These are phyloP conservation scores for Tetracentron sinense DNA, from an alignment of 164 flowering plant species.

Conservation along the genomic window DNA sequence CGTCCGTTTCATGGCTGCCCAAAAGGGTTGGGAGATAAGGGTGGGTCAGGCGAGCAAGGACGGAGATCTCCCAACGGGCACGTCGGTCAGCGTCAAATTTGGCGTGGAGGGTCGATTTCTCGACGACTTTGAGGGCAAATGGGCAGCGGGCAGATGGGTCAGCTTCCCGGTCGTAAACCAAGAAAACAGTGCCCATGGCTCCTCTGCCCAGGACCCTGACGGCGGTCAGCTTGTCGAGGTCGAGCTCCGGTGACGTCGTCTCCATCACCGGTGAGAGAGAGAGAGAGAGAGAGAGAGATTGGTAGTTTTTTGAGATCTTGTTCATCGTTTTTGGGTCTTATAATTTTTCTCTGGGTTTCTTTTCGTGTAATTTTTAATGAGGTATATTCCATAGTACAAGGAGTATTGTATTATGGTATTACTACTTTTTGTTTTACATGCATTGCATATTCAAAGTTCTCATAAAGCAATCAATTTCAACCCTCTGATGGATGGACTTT, in stretches of 20 bases:
- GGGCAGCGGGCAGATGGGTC: slow-evolving; percentile 35
- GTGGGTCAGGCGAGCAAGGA: slow-evolving; percentile 41
- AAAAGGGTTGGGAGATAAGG: slow-evolving; percentile 54
- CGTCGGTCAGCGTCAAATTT: slow-evolving; percentile 52
- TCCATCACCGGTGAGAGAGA: slow-evolving; percentile 17
- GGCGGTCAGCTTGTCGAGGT: slow-evolving; percentile 38
- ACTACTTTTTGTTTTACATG: too few relatives aligned
- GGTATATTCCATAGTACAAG: too few relatives aligned
- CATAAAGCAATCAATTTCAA: too few relatives aligned
- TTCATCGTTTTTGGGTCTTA: too few relatives aligned
- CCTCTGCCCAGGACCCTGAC: slow-evolving; percentile 57
- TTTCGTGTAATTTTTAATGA: too few relatives aligned
- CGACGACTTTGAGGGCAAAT: slow-evolving; percentile 64
- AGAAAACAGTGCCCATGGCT: slow-evolving; percentile 68
- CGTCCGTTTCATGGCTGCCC: slow-evolving; percentile 33
- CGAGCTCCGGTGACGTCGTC: slow-evolving; percentile 15
- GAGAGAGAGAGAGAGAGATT: slow-evolving; percentile 4
- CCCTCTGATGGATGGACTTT: too few relatives aligned
- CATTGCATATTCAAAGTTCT: too few relatives aligned
- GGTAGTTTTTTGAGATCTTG: too few relatives aligned
- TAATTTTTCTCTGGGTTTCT: too few relatives aligned
- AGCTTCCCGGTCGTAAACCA: slow-evolving; percentile 36
- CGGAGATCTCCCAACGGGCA: slow-evolving; percentile 59
- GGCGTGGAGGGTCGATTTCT: slow-evolving; percentile 29
- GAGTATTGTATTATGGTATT: too few relatives aligned